Evolutionary conservation across 495 filamentous ascomycete genomes (phyloP), one percentile per base, ranked within the genome.

Genomic region (Sordaria brevicollis): DNA sequence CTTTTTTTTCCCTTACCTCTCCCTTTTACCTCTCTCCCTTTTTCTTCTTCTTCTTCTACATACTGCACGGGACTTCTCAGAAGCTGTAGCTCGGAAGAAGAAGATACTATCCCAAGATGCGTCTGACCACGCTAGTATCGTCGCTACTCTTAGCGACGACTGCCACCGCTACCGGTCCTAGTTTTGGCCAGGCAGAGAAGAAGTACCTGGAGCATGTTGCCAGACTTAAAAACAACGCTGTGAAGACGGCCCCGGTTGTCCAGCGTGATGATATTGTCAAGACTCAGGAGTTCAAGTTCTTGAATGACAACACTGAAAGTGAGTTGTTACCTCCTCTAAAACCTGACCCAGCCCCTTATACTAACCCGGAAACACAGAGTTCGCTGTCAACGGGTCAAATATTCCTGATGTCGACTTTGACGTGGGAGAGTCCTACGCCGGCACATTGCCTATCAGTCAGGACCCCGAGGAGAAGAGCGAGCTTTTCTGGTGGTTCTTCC

Each of bases 401-500:
- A 88, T 93, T 67, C 91, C 91, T 0, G 89, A 92, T 25, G 89
- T 93, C 3, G 79, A 87, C 70, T 93, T 92, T 69, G 88, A 93
- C 71, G 86, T 91, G 74, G 91, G 91, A 41, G 91, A 93, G 75
- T 89, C 86, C 0, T 93, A 93, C 72, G 87, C 91, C 33, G 91
- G 91, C 19, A 83, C 89, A 8, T 73, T 94, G 36, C 84, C 91
- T 25, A 91, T 93, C 71, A 86, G 85, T 3, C 78, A 79, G 4
- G 73, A 83, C 38, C 75, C 82, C 2, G 81, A 86, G 33, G 84
- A 87, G 72, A 81, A 81, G 1, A 83, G 84, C 65, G 76, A 85
- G 67, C 78, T 93, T n/a, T 93, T 86, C 73, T 94, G 92, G 75
- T 94, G 91, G 91, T 92, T 89, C 79, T 92, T 91, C 71, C 90